A percentile compares a stretch with the other conserved stretches of the same genome.
Evolutionary conservation across 2,329 filamentous ascomycete genomes (phyloP).

Genomic region (Aspergillus sp.): DNA sequence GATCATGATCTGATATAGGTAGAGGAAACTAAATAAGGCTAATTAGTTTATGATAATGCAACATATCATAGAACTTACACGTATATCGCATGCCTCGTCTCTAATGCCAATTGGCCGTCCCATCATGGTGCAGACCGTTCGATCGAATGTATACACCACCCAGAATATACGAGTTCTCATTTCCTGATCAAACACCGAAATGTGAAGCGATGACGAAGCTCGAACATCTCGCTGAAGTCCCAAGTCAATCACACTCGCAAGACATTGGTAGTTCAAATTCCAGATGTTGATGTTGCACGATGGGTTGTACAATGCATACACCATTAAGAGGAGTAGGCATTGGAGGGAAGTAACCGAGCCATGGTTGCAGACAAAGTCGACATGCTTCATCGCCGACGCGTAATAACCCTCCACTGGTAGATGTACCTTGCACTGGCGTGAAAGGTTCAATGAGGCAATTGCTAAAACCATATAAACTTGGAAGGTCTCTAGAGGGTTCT

Average conservation of each 20-base stretch:
- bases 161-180: slow-evolving; percentile 58
- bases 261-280: slow-evolving; percentile 58
- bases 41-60: not conserved
- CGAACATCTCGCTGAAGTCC: slow-evolving; percentile 54
- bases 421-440: slow-evolving; percentile 43
- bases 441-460: slow-evolving; percentile 49
- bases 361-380: slow-evolving; percentile 50
- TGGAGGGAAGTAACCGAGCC: slow-evolving; percentile 53
- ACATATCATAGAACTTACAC: slow-evolving; percentile 34
- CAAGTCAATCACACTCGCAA: slow-evolving; percentile 53
- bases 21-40: slow-evolving; percentile 20
- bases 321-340: slow-evolving; percentile 43
- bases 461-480: slow-evolving; percentile 57
- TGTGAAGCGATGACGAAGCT: slow-evolving; percentile 32
- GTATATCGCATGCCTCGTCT: slow-evolving; percentile 56
- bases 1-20: slow-evolving; percentile 12
- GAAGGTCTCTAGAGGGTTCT: slow-evolving; percentile 39
- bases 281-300: slow-evolving; percentile 52
- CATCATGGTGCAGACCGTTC: slow-evolving; percentile 57
- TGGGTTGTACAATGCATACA: slow-evolving; percentile 54
- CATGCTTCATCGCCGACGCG: slow-evolving; percentile 47
- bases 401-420: slow-evolving; percentile 53
- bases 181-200: slow-evolving; percentile 53
- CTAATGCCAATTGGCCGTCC: slow-evolving; percentile 56
- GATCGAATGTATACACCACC: slow-evolving; percentile 54